Conservation (phyloP, 257 asterid genomes). For the Thymus mandschuricus region DNA sequence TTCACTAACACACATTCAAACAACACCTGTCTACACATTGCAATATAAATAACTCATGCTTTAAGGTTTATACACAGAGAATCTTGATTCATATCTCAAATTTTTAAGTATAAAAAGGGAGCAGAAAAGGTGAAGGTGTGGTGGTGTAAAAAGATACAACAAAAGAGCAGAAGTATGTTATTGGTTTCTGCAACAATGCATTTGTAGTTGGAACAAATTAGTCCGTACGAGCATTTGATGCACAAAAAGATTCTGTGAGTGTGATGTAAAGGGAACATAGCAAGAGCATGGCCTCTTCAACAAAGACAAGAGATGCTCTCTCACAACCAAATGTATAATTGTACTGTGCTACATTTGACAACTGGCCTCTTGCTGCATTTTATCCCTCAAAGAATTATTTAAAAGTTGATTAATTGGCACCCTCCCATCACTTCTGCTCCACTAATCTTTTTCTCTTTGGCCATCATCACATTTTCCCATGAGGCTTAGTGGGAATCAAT, state of each 20-base stretch:
- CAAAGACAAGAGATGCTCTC: slow-evolving; percentile 34
- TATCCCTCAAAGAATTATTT: not conserved
- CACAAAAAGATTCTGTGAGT: slow-evolving; percentile 49
- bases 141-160: not conserved
- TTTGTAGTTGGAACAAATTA: slow-evolving; percentile 16
- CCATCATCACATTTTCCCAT: slow-evolving; percentile 24
- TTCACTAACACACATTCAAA: not conserved
- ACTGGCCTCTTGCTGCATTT: too few relatives aligned
- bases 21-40: not conserved
- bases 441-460: slow-evolving; percentile 5
- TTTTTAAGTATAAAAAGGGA: not conserved
- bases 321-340: not conserved
- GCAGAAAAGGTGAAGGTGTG: not conserved
- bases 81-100: not conserved
- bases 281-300: slow-evolving; percentile 36
- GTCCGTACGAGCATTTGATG: slow-evolving; percentile 46
- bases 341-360: slow-evolving; percentile 13
- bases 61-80: not conserved
- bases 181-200: slow-evolving; percentile 34
- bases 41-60: too few relatives aligned
- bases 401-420: too few relatives aligned
- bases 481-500: slow-evolving; percentile 35
- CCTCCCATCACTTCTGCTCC: slow-evolving; percentile 25
- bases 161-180: slow-evolving; percentile 9
- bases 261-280: slow-evolving; percentile 47